phyloP scores from a whole-genome alignment of 495 filamentous ascomycete species.

The Annulohypoxylon nitens region DNA sequence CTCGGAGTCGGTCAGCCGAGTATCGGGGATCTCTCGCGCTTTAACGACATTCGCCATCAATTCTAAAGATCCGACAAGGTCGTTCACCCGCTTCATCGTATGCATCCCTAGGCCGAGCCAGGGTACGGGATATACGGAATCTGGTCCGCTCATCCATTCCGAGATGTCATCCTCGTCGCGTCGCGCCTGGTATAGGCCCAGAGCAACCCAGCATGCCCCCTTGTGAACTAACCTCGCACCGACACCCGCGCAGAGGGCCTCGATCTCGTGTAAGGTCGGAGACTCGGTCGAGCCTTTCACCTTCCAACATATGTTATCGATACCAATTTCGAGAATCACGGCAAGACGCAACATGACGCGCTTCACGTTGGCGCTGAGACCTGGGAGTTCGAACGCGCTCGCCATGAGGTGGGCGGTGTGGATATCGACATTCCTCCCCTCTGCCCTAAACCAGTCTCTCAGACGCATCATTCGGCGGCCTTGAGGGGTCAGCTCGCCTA shows the following conservation, averaged over 20 bases:
- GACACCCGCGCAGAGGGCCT: neutral
- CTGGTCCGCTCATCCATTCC: neutral
- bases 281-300: neutral
- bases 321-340: neutral
- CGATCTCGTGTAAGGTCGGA: neutral
- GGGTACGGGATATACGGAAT: too few species aligned
- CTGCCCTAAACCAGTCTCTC: too few species aligned
- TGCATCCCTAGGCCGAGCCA: neutral
- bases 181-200: neutral
- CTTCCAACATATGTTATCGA: neutral
- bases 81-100: neutral
- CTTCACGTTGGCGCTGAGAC: neutral
- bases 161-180: neutral
- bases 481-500: neutral
- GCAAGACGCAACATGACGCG: slow-evolving; percentile 1
- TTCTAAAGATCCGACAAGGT: neutral
- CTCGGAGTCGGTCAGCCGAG: neutral
- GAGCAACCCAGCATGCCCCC: neutral
- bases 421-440: neutral
- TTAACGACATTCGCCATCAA: neutral
- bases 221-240: neutral
- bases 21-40: neutral
- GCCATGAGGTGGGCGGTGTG: slow-evolving; percentile 3
- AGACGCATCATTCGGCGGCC: neutral
- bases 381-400: neutral